phyloP scores from a whole-genome alignment of 306 rosid species.

The Medicago arabica region DNA sequence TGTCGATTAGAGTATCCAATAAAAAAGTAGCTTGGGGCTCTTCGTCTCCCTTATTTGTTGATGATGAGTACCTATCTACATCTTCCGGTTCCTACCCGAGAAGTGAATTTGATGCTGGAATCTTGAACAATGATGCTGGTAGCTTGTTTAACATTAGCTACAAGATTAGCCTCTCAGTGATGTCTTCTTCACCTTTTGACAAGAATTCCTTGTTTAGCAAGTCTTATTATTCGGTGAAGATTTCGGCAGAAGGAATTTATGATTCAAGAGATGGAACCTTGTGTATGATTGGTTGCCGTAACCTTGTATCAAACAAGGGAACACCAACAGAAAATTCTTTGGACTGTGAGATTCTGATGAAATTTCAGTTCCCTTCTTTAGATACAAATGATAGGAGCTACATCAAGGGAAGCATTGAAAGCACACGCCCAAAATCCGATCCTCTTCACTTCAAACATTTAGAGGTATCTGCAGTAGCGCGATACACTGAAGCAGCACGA shows the following conservation, averaged over 20 bases:
- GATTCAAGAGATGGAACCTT: constrained; percentile 61
- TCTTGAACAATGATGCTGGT: background rate
- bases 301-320: constrained; percentile 13
- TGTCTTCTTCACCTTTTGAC: background rate
- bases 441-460: constrained; percentile 55
- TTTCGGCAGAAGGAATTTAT: constrained; percentile 70
- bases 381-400: constrained; percentile 11
- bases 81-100: background rate
- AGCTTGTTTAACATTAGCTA: constrained; percentile 48
- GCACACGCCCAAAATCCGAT: constrained; percentile 51
- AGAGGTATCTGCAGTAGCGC: constrained; percentile 41
- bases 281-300: constrained; percentile 74
- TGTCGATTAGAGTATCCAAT: constrained; percentile 39
- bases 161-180: constrained; percentile 33
- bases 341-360: constrained; percentile 63
- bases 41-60: constrained; percentile 49
- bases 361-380: constrained; percentile 57
- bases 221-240: constrained; percentile 9
- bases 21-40: constrained; percentile 40
- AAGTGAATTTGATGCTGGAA: background rate
- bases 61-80: background rate
- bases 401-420: constrained; percentile 58
- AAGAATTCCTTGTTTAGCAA: constrained; percentile 7
- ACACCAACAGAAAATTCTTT: constrained; percentile 12
- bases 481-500: background rate